These are phyloP conservation scores for Suhomyces terraborum DNA, from an alignment of 1,139 yeast species.

Conservation along the genomic window DNA sequence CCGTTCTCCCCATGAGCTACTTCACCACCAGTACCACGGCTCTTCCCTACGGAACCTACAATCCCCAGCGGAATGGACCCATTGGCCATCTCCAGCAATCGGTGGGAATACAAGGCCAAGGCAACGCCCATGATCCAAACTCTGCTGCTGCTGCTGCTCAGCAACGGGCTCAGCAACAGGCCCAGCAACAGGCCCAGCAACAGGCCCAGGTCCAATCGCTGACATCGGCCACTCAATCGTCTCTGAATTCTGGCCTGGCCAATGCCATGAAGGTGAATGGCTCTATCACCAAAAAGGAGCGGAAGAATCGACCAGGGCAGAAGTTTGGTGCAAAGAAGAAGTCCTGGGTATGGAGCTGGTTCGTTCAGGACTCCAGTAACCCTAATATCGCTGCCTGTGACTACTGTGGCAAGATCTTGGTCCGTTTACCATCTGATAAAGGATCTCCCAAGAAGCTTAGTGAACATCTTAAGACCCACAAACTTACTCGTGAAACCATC, in stretches of 20 bases:
- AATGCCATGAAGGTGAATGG: conserved; percentile 7
- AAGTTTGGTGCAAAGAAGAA: conserved; percentile 60
- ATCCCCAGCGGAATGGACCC: conserved; percentile 12
- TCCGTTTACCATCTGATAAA: conserved; percentile 52
- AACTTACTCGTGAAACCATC: conserved; percentile 41
- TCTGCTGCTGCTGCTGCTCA: conserved; percentile 13
- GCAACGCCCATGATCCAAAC: conserved; percentile 10
- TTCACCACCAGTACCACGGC: conserved; percentile 14
- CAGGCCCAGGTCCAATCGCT: not conserved
- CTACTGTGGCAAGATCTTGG: conserved; percentile 51
- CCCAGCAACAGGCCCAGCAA: conserved; percentile 14
- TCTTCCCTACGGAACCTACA: conserved; percentile 17
- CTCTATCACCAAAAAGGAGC: conserved; percentile 24
- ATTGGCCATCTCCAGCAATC: conserved; percentile 16
- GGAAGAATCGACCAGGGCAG: conserved; percentile 33
- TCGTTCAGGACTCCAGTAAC: conserved; percentile 50
- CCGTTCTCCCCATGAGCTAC: conserved; percentile 14
- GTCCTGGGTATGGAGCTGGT: conserved; percentile 68
- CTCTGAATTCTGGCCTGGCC: conserved; percentile 13
- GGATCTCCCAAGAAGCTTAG: conserved; percentile 61
- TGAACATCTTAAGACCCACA: conserved; percentile 60
- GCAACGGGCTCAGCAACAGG: conserved; percentile 24
- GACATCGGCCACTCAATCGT: not conserved
- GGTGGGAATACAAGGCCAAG: conserved; percentile 10
- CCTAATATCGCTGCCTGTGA: conserved; percentile 58